A percentile compares a stretch with the other conserved stretches of the same genome.
phyloP scores from a whole-genome alignment of 257 asterid species.

The Nicotiana paniculata region DNA sequence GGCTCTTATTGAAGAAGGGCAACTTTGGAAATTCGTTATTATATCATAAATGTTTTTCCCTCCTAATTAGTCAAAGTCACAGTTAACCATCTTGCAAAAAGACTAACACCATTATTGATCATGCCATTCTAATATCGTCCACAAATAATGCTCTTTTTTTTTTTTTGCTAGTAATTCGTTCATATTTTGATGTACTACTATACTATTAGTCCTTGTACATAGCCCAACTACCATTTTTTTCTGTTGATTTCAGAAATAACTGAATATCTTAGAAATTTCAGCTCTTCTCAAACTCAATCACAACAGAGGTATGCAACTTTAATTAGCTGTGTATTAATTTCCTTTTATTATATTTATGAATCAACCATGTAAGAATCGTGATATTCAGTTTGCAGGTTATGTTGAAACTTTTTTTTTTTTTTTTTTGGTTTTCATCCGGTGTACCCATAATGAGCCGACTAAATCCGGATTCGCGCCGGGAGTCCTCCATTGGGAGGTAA shows the following conservation, averaged over 20 bases:
- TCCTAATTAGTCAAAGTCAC: constrained; percentile 19
- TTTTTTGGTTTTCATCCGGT: too few relatives aligned
- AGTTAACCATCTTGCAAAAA: neutral
- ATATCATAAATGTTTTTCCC: neutral
- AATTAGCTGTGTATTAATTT: neutral
- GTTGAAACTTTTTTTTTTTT: too few relatives aligned
- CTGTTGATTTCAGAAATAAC: constrained; percentile 14
- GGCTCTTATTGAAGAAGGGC: neutral
- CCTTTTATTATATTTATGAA: too few relatives aligned
- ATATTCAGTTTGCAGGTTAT: too few relatives aligned
- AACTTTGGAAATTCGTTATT: neutral
- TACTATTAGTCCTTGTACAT: neutral
- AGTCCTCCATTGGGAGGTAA: too few relatives aligned
- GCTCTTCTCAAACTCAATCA: neutral
- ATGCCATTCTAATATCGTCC: constrained; percentile 21
- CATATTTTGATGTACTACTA: neutral
- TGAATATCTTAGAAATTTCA: neutral
- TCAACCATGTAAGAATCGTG: too few relatives aligned
- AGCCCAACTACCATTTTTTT: constrained; percentile 27
- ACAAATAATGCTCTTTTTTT: constrained; percentile 1
- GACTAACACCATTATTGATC: constrained; percentile 34
- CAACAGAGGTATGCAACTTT: neutral
- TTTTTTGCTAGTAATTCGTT: neutral
- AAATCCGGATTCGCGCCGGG: too few relatives aligned
- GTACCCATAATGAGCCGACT: too few relatives aligned